Evolutionary conservation across 202 grass and related monocot genomes (phyloP), one percentile per base, ranked within the genome.

Genomic region (Elaeis oleifera): DNA sequence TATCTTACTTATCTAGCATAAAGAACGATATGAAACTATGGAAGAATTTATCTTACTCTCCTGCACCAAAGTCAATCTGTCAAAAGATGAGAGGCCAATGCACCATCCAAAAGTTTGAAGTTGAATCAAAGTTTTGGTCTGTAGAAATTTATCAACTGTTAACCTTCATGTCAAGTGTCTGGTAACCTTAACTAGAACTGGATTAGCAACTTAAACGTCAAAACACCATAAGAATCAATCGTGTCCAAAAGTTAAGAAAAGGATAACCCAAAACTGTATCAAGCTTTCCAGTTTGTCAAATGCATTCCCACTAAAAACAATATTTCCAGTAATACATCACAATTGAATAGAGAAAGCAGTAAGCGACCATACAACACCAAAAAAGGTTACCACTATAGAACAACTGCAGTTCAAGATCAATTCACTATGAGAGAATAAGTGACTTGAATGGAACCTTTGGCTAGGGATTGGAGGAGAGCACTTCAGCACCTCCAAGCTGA

Each of bases 401-500:
- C 58, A 60, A 74, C 76, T 65, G 60, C 16, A 82, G 64, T 69
- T 80, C 18, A 60, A 3, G 27, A 60, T 60, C 27, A 24, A 36
- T 60, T 60, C n/a, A 15, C 36, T 25, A 52, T 65, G 52, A 83
- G 71, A 84, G 70, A 66, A 57, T 59, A 81, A 74, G 56, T 69
- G 65, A 63, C 52, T 17, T 50, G 68, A 52, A 66, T 16, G 39
- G 68, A 68, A 76, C 78, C 82, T 79, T 76, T 70, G 62, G 66
- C 74, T 60, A 75, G 65, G 76, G 73, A 78, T 65, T 74, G n/a
- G 65, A 50, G 53, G 49, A 63, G 28, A 32, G 68, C 72, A 85
- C 28, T 31, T 95, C 77, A 90, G 72, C 78, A 81, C 59, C 72
- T 60, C 85, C 90, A 95, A 18, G 90, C 74, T 6, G 90, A 95